Evolutionary conservation across 768 basidiomycete species (phyloP), one percentile per base, ranked within the genome.

Genomic region (Hericium rajendrae): DNA sequence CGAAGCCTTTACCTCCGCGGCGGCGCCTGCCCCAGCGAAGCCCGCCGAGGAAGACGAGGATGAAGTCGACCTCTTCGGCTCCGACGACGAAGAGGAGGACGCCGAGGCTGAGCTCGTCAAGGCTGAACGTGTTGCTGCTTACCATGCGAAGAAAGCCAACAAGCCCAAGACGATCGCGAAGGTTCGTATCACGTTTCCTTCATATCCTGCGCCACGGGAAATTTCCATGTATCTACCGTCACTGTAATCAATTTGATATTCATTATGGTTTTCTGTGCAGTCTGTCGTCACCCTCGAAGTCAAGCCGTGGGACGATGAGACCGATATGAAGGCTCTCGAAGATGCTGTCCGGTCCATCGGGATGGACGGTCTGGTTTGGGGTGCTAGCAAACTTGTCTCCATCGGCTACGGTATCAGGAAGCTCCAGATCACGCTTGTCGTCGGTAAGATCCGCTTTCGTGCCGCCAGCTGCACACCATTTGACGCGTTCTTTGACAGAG

Each of bases 271-370:
- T 54, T 54, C 24, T 57, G 38, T 15, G 58, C 71, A 97, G 93
- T 98, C 97, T 64, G 85, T 99, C 60, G 97, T 99, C 53, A 99
- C 95, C 50, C 76, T 98, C 65, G 95, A 98, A 64, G 94, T 99
- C 61, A 99, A 99, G 76, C 94, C 95, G 41, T 97, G 94, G 95
- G 95, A 98, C 71, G 95, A 98, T 69, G 94, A 97, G 77, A 99
- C 97, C 53, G 92, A 97, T 73, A 94, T 99, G 94, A 79, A 68
- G 48, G 88, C 76, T 53, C 78, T 98, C 65, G 95, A 98, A 73
- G 72, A 77, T 15, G 67, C 80, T 43, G 95, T 98, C 55, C 85
- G 97, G 59, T 84, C 91, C 20, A 84, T 98, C 66, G 81, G 90
- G 72, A 75, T 82, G 76, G 86, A 88, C 41, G 97, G 97, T 68